Evolutionary conservation across 2,329 filamentous ascomycete species (phyloP), one percentile per base, ranked within the genome.

Genomic region (Fusarium avenaceum): DNA sequence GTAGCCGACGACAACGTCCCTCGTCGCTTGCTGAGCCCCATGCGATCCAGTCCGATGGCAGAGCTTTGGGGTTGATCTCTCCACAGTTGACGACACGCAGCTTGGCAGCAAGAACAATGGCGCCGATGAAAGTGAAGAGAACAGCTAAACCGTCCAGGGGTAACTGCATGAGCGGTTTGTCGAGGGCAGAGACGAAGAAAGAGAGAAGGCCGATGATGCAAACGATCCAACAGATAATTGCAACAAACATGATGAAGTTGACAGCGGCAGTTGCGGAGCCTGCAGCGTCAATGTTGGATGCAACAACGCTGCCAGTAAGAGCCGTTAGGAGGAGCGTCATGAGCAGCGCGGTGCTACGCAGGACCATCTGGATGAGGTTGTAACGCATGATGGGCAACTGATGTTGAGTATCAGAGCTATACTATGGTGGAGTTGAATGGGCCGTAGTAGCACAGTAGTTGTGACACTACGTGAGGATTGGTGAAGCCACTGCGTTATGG

Each of bases 1-100:
- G 92, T 17, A 92, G 86, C 80, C 93, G 88, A 66, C 87, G 89
- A 81, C 92, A 94, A 69, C 90, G 86, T 81, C 90, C 88, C 76
- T 83, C 78, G 62, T 85, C 82, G 78, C 90, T 76, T 64, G 68
- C 63, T 45, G 88, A 89, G 58, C 89, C 89, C 76, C 85, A 90
- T 26, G 84, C 89, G 75, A 92, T 87, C 80, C 83, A 86, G 78
- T 86, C 85, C 72, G 70, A 42, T 30, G 77, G 73, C 42, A 79
- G 67, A 58, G 75, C 72, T 10, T 68, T 49, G 10, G 72, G 64
- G 42, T 77, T 47, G 52, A 82, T 76, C 74, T 89, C 86, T 71
- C 82, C 82, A 80, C 92, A 95, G 84, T 91, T 89, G 76, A 89
- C 87, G 8, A 85, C 87, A n/a, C 81, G 79, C 10, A 94, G 84